Percentiles rank a stretch among this genome's conserved stretches.
phyloP scores from a whole-genome alignment of 371 early-diverging fungal genomes.

The Conidiobolus incongruus region DNA sequence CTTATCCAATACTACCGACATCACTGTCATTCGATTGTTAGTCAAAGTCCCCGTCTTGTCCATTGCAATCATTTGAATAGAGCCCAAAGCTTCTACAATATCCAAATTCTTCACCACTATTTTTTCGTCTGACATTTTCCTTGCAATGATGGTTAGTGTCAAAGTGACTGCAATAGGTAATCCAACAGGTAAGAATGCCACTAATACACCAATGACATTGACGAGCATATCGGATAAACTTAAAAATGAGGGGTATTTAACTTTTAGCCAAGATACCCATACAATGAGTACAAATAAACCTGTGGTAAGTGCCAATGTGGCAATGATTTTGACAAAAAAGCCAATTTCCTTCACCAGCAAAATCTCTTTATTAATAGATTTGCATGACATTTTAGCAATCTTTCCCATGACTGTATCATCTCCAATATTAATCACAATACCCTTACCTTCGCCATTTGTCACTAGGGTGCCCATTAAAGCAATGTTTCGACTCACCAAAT shows the following conservation, averaged over 20 bases:
- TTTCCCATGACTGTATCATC: constrained; percentile 65
- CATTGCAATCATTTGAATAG: constrained; percentile 21
- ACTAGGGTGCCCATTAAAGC: constrained; percentile 79
- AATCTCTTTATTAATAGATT: constrained; percentile 35
- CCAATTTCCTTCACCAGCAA: constrained; percentile 69
- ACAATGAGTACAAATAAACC: constrained; percentile 43
- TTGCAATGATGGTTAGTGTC: constrained; percentile 4
- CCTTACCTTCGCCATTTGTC: constrained; percentile 23
- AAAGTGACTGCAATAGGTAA: constrained; percentile 21
- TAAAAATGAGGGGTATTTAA: constrained; percentile 15
- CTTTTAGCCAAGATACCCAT: constrained; percentile 25
- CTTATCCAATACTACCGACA: constrained; percentile 13
- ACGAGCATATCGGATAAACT: constrained; percentile 18
- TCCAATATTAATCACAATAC: not conserved
- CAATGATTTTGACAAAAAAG: constrained; percentile 50
- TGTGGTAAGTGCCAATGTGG: constrained; percentile 14
- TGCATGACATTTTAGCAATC: constrained; percentile 56
- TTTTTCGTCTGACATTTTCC: constrained; percentile 22
- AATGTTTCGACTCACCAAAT: constrained; percentile 39
- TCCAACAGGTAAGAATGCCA: constrained; percentile 81
- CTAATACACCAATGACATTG: constrained; percentile 33
- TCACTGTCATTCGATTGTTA: constrained; percentile 33
- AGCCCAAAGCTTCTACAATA: constrained; percentile 43
- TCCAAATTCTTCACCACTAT: constrained; percentile 33
- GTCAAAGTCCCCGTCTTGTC: constrained; percentile 58